A percentile compares a stretch with the other conserved stretches of the same genome.
Evolutionary conservation across 1,139 yeast species (phyloP).

Genomic region (Yamadazyma mexicana): DNA sequence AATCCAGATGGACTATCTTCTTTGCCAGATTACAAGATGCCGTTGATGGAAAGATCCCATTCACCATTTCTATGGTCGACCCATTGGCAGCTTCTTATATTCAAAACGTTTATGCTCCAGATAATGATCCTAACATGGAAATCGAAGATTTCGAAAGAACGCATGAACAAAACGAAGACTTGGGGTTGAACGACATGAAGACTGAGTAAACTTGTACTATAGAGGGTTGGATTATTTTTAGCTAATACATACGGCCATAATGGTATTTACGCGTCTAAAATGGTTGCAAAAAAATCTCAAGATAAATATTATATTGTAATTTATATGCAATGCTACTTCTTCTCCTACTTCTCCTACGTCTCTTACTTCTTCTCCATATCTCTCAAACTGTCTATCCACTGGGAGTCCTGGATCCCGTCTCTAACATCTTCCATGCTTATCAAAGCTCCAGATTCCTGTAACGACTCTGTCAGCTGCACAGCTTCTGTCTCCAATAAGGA

Average conservation of each 20-base stretch:
- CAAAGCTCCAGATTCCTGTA: conserved; percentile 7
- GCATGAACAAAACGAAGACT: conserved; percentile 81
- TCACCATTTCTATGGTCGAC: conserved; percentile 87
- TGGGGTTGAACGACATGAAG: conserved; percentile 84
- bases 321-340: background rate
- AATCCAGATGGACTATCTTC: conserved; percentile 77
- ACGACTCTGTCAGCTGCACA: background rate
- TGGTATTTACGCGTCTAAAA: too few species aligned
- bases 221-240: too few species aligned
- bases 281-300: background rate
- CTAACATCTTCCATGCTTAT: conserved; percentile 26
- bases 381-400: conserved; percentile 30
- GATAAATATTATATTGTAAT: too few species aligned
- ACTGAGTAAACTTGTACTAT: conserved; percentile 24
- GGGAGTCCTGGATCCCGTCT: conserved; percentile 25
- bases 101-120: conserved; percentile 98
- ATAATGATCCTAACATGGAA: conserved; percentile 92
- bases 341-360: too few species aligned
- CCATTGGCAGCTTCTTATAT: conserved; percentile 94
- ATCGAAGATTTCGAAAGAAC: conserved; percentile 90
- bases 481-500: conserved; percentile 4
- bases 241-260: too few species aligned
- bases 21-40: conserved; percentile 77
- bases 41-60: conserved; percentile 76
- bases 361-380: conserved; percentile 6